phyloP scores from a whole-genome alignment of 306 rosid genomes.

The Dryas octopetala region DNA sequence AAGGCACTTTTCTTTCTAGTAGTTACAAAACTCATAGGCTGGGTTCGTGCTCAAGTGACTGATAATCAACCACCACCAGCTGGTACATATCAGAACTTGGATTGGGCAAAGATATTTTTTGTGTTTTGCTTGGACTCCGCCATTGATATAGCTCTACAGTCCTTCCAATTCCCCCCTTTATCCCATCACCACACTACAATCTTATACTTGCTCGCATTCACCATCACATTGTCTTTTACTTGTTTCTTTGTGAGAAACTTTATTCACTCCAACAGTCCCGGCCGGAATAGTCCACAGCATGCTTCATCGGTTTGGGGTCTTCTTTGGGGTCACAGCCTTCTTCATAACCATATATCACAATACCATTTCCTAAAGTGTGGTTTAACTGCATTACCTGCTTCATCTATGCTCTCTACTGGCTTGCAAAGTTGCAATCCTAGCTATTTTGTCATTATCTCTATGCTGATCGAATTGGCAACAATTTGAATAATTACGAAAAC shows the following conservation, averaged over 20 bases:
- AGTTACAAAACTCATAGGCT: no score
- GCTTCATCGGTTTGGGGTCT: not conserved
- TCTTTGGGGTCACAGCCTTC: constrained; percentile 9
- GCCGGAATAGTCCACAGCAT: not conserved
- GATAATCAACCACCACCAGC: not conserved
- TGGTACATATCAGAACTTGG: not conserved
- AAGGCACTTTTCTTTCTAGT: no score
- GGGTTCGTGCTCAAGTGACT: no score
- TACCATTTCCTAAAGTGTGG: not conserved
- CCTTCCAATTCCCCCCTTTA: not conserved
- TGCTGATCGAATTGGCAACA: no score
- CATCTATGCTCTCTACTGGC: not conserved
- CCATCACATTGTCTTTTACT: not conserved
- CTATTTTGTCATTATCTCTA: not conserved
- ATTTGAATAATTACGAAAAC: no score
- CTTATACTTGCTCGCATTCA: not conserved
- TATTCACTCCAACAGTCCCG: not conserved
- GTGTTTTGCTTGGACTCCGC: constrained; percentile 9
- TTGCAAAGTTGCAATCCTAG: no score
- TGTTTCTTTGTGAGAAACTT: not conserved
- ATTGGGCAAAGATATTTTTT: not conserved
- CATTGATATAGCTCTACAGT: not conserved
- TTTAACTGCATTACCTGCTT: not conserved
- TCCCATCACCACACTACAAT: no score
- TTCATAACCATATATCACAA: not conserved